Conservation (phyloP, 371 early-diverging fungal genomes). For the Saksenaea vasiformis region DNA sequence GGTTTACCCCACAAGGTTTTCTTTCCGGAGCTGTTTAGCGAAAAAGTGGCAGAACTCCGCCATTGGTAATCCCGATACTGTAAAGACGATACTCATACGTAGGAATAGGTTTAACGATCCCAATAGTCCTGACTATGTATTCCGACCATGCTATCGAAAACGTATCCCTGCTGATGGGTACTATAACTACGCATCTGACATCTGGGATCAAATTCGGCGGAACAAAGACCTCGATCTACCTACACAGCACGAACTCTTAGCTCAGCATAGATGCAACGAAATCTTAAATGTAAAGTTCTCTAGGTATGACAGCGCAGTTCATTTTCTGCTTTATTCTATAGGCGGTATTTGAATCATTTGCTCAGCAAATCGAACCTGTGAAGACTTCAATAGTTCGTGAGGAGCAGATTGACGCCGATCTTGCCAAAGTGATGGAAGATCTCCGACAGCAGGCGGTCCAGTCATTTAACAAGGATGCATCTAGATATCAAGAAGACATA, state of each 20-base stretch:
- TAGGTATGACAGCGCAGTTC: background rate
- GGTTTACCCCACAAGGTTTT: slow-evolving; percentile 92
- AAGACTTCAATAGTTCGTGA: slow-evolving; percentile 68
- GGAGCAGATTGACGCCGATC: slow-evolving; percentile 73
- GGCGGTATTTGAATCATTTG: slow-evolving; percentile 72
- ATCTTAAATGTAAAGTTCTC: slow-evolving; percentile 67
- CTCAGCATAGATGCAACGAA: slow-evolving; percentile 98
- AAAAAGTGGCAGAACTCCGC: slow-evolving; percentile 69
- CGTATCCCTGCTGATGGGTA: slow-evolving; percentile 96
- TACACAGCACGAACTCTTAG: slow-evolving; percentile 95
- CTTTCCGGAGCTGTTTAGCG: slow-evolving; percentile 82
- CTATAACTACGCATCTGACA: slow-evolving; percentile 82
- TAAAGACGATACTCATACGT: background rate
- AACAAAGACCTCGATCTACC: slow-evolving; percentile 97
- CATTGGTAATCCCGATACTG: slow-evolving; percentile 45
- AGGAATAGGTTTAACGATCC: slow-evolving; percentile 72
- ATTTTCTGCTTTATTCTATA: slow-evolving; percentile 13
- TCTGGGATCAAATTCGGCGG: slow-evolving; percentile 93
- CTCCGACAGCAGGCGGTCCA: slow-evolving; percentile 66
- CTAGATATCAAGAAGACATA: slow-evolving; percentile 88
- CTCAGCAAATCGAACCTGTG: slow-evolving; percentile 61
- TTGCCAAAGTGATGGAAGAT: slow-evolving; percentile 71
- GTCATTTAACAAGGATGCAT: slow-evolving; percentile 87
- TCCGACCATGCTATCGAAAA: slow-evolving; percentile 85
- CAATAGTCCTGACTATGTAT: slow-evolving; percentile 73